Evolutionary conservation across 2,329 filamentous ascomycete genomes (phyloP).

Genomic region (Arthrocladium fulminans): DNA sequence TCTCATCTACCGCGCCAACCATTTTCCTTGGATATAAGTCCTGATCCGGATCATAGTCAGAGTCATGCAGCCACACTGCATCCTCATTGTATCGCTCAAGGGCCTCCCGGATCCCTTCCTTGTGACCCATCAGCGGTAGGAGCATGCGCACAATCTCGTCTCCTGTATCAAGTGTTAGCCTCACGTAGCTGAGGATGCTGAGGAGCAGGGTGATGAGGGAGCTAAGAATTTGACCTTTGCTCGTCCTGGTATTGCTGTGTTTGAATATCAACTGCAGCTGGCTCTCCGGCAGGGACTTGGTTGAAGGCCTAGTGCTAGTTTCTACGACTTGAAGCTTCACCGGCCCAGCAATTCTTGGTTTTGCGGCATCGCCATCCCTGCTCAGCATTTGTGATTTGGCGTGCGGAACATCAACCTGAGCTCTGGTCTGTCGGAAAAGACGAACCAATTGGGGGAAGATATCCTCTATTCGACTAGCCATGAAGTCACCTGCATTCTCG

Average conservation of each 20-base stretch:
- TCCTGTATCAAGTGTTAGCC: constrained; percentile 31
- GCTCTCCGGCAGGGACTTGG: background rate
- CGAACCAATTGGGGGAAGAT: constrained; percentile 47
- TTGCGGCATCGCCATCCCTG: background rate
- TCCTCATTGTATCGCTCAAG: constrained; percentile 20
- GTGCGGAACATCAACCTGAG: constrained; percentile 32
- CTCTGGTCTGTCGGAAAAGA: constrained; percentile 28
- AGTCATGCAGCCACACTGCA: constrained; percentile 16
- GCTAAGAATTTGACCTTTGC: constrained; percentile 12
- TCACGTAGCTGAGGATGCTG: constrained; percentile 32
- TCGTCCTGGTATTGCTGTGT: constrained; percentile 7
- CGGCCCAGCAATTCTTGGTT: background rate
- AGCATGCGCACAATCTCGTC: constrained; percentile 35
- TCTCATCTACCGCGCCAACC: too few relatives aligned
- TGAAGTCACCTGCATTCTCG: constrained; percentile 66
- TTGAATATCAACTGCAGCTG: background rate
- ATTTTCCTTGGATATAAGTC: too few relatives aligned
- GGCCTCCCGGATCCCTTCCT: constrained; percentile 10
- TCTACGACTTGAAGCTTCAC: background rate
- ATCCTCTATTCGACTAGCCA: constrained; percentile 63
- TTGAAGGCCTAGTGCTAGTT: background rate
- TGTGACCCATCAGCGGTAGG: constrained; percentile 8
- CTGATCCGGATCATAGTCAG: background rate
- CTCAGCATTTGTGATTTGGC: background rate
- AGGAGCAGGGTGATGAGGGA: constrained; percentile 28